phyloP scores from a whole-genome alignment of 2,329 filamentous ascomycete genomes.

The Xenosphaeropsis pyriputrescens region DNA sequence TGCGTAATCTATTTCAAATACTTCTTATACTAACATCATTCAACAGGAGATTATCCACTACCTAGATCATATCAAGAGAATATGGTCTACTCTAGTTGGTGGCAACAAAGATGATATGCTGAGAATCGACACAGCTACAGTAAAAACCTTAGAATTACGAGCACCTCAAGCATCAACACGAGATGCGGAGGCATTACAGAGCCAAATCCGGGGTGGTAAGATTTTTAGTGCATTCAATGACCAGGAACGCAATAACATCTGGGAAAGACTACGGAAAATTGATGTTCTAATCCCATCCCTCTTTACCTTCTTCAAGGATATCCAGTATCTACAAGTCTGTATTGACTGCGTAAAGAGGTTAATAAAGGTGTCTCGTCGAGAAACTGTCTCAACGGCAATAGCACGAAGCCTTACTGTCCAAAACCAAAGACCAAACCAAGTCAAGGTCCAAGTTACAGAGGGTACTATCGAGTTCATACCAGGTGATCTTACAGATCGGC shows the following conservation, averaged over 20 bases:
- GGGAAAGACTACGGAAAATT: constrained; percentile 4
- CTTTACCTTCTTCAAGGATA: constrained; percentile 7
- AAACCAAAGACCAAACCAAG: neutral
- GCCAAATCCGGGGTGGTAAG: constrained; percentile 1
- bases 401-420: neutral
- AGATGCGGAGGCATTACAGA: constrained; percentile 4
- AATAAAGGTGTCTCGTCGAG: constrained; percentile 1
- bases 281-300: constrained; percentile 6
- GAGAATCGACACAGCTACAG: constrained; percentile 7
- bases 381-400: constrained; percentile 4
- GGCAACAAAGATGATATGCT: neutral
- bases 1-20: constrained; percentile 1
- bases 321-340: constrained; percentile 4
- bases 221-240: constrained; percentile 6
- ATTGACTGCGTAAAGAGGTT: constrained; percentile 5
- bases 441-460: constrained; percentile 1
- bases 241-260: constrained; percentile 6
- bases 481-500: neutral
- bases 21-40: neutral
- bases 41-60: constrained; percentile 2
- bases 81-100: neutral
- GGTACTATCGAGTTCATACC: neutral
- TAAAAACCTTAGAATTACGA: constrained; percentile 4
- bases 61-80: neutral
- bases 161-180: constrained; percentile 5